These are phyloP conservation scores for Sclerotiophoma versabilis DNA, from an alignment of 2,329 filamentous ascomycete species.

Conservation along the genomic window DNA sequence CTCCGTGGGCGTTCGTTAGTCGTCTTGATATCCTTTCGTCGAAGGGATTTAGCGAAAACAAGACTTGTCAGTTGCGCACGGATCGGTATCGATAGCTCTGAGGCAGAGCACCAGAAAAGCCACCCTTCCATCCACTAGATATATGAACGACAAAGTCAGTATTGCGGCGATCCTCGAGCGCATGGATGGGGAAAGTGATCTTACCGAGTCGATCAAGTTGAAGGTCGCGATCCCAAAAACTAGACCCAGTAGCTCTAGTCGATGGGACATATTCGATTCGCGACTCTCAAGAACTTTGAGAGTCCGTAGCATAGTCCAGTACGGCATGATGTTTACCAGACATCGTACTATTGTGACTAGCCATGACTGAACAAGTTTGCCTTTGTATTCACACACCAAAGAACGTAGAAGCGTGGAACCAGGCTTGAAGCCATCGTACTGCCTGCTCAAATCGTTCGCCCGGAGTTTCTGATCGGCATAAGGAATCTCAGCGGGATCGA, in stretches of 20 bases:
- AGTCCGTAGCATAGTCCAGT: background rate
- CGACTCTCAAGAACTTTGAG: constrained; percentile 1
- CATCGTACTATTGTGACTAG: constrained; percentile 1
- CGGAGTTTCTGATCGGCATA: background rate
- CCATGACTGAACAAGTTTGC: background rate
- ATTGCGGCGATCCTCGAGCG: background rate
- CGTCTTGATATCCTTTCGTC: constrained; percentile 77
- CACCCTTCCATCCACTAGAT: constrained; percentile 5
- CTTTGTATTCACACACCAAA: background rate
- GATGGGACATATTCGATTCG: background rate
- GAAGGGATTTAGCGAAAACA: constrained; percentile 79
- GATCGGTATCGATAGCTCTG: constrained; percentile 1
- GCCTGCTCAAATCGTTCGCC: background rate
- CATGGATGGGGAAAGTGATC: background rate
- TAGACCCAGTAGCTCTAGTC: background rate
- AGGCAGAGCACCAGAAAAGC: constrained; percentile 3
- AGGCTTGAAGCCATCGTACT: background rate
- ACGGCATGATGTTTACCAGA: background rate
- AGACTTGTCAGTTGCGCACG: constrained; percentile 74
- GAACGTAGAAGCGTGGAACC: background rate
- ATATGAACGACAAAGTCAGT: background rate
- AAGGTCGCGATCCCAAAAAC: constrained; percentile 1
- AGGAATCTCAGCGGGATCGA: background rate
- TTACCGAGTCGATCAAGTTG: constrained; percentile 1
- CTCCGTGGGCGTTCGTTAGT: constrained; percentile 27